Conservation (phyloP, 768 basidiomycete genomes). For the Termitomyces sp. region DNA sequence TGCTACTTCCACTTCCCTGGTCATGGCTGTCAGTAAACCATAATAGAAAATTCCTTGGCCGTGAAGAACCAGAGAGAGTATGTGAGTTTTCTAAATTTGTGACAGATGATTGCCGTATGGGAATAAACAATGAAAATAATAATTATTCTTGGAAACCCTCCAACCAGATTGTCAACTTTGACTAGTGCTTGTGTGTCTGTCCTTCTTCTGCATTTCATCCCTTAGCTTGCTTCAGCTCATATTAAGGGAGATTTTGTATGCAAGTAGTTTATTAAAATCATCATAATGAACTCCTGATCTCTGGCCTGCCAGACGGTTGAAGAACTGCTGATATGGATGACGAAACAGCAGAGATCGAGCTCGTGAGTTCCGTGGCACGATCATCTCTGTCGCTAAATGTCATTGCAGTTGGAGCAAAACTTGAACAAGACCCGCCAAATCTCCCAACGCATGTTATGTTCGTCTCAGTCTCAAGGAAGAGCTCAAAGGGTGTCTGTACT, state of each 20-base stretch:
- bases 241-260: background rate
- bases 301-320: background rate
- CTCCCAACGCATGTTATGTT: constrained; percentile 83
- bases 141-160: background rate
- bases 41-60: background rate
- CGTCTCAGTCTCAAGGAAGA: constrained; percentile 25
- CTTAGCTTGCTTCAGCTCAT: background rate
- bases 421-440: constrained; percentile 81
- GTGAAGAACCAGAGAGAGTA: too few relatives aligned
- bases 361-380: constrained; percentile 30
- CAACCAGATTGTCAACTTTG: too few relatives aligned
- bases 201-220: background rate
- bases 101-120: too few relatives aligned
- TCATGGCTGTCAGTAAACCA: background rate
- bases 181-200: background rate
- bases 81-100: too few relatives aligned
- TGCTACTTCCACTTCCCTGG: background rate
- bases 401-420: constrained; percentile 75
- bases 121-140: background rate
- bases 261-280: background rate
- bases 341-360: constrained; percentile 72
- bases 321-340: constrained; percentile 36
- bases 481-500: constrained; percentile 14
- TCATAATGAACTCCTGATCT: background rate
- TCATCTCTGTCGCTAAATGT: background rate